phyloP scores from a whole-genome alignment of 345 rosid genomes.

The Anacardium occidentale region DNA sequence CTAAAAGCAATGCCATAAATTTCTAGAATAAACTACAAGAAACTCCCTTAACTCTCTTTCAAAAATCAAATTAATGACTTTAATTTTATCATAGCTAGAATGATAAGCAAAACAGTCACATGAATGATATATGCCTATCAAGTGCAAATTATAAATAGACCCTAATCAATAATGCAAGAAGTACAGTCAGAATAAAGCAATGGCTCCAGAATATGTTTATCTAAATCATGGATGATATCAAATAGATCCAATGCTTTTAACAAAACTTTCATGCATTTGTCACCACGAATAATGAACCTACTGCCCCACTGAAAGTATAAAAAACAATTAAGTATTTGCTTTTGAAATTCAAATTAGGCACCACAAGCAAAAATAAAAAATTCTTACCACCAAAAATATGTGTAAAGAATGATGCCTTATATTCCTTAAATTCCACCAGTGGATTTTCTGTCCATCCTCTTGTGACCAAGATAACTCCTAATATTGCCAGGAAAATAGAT shows the following conservation, averaged over 20 bases:
- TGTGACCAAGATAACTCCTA: slow-evolving; percentile 47
- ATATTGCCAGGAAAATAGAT: slow-evolving; percentile 47
- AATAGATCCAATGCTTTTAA: not conserved
- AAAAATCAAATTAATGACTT: not conserved
- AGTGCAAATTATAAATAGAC: not conserved
- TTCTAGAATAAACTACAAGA: not conserved
- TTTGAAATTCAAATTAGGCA: not conserved
- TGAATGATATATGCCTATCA: not conserved
- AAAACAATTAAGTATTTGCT: not conserved
- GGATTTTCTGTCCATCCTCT: slow-evolving; percentile 53
- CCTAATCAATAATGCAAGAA: not conserved
- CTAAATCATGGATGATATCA: not conserved
- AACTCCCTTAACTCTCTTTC: not conserved
- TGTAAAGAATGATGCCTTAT: slow-evolving; percentile 43
- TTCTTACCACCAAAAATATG: slow-evolving; percentile 61
- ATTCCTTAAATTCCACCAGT: slow-evolving; percentile 39
- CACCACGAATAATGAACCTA: not conserved
- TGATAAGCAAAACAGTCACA: not conserved
- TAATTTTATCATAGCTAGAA: not conserved
- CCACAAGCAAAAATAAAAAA: slow-evolving; percentile 4
- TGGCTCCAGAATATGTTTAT: not conserved
- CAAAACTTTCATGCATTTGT: not conserved
- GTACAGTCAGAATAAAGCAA: not conserved
- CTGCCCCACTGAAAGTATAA: not conserved
- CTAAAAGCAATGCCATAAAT: not conserved